Evolutionary conservation across 1,284 basidiomycete genomes (phyloP), one percentile per base, ranked within the genome.

Genomic region (Apiotrichum veenhuisii): DNA sequence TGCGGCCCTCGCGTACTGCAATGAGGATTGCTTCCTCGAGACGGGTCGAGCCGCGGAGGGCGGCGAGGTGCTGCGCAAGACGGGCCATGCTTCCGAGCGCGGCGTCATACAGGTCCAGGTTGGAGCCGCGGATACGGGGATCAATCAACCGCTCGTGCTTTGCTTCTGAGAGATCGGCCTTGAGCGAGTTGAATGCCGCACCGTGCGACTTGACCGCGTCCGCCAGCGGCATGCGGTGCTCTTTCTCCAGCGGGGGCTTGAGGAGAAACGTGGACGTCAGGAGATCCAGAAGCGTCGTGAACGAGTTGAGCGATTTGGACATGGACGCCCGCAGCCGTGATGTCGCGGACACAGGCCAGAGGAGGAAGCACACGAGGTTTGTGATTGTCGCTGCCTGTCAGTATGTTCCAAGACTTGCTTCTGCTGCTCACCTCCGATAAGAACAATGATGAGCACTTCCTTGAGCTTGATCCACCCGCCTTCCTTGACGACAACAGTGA

Each of bases 21-120:
- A 66, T 82, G 20, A 87, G 84, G 34, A 96, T 75, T 49, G 92
- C 88, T 58, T 87, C 85, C 69, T 95, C 91, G 30, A 96, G 73
- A 33, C 84, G 82, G 3, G 88, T 91, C 0, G 91, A 88, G 57
- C 88, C 86, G 45, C 93, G 79, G 56, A 96, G 78, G 22, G 92
- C 91, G 51, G 87, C 91, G 41, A 96, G 77, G 77, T 96, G 92
- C 69, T 97, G 93, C 1, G 89, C 93, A 4, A 97, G 82, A 18
- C 90, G 80, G 59, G 88, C 92, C 67, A 97, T 80, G 62, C 85
- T 87, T 54, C 85, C 85, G 7, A 95, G 85, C 0, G 89, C 88
- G 58, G 90, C 88, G 61, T 90, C 87, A 64, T 96, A 95, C 0
- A 88, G 85, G 53, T 80, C 73, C 40, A 81, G 75, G 15, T 81